A percentile compares a stretch with the other conserved stretches of the same genome.
These are phyloP conservation scores for Yamadazyma taylorii DNA, from an alignment of 1,139 yeast genomes.

Conservation along the genomic window DNA sequence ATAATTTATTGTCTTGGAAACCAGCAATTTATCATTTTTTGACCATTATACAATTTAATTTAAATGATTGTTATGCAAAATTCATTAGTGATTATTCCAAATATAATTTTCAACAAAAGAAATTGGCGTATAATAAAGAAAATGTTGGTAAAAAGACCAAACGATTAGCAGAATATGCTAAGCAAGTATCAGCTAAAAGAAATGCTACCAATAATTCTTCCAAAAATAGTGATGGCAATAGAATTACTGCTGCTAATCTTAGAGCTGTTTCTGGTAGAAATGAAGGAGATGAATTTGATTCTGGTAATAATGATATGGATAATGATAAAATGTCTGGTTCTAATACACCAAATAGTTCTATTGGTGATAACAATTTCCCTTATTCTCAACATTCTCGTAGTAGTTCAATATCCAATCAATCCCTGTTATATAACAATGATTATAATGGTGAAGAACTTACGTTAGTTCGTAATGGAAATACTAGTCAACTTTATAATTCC, in stretches of 20 bases:
- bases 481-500: constrained; percentile 1
- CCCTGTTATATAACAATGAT: constrained; percentile 2
- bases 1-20: constrained; percentile 43
- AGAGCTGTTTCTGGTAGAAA: background rate
- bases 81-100: constrained; percentile 37
- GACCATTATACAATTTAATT: constrained; percentile 37
- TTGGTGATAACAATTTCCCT: constrained; percentile 1
- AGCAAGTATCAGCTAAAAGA: constrained; percentile 16
- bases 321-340: constrained; percentile 3
- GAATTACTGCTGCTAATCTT: constrained; percentile 1
- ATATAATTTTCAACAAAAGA: constrained; percentile 21
- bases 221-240: constrained; percentile 1
- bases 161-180: constrained; percentile 14
- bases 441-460: constrained; percentile 10
- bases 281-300: background rate
- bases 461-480: constrained; percentile 6
- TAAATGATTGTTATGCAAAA: constrained; percentile 39
- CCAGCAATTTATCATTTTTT: constrained; percentile 47
- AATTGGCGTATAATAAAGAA: constrained; percentile 11
- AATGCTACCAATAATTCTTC: constrained; percentile 3
- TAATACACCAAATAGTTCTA: constrained; percentile 2
- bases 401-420: constrained; percentile 2
- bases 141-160: constrained; percentile 14
- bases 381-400: background rate
- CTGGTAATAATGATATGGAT: constrained; percentile 1